Evolutionary conservation across 805 yeast genomes (phyloP), one percentile per base, ranked within the genome.

Genomic region (Torulaspora maleeae): DNA sequence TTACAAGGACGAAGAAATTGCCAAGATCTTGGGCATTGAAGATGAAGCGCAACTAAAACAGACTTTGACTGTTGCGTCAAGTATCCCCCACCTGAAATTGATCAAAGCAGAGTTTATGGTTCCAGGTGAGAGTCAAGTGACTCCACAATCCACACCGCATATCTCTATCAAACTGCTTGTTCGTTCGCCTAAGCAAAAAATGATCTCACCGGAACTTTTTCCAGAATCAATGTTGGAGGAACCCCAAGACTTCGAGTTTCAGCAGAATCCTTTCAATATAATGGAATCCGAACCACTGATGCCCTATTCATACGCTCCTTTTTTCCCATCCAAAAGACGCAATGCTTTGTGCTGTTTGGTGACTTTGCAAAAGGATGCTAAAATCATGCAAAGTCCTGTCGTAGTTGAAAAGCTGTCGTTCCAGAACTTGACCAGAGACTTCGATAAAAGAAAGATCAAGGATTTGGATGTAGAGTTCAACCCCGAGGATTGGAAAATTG

Each of bases 41-140:
- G 77, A 76, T 59, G 53, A 69, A 20, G 46, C 55, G 1, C 65
- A 78, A 50, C 63, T 84, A 44, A 61, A 73, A 19, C 69, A 69
- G 24, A 74, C 85, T 1, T 60, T 81, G 40, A 63, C 67, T 3
- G 74, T 80, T 47, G 95, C 90, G 1, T 61, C 76, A 2, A 70
- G 74, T 27, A 77, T 89, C 27, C 96, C 97, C 35, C 66, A 72
- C 37, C 65, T 90, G 40, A 79, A 83, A 56, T 69, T 89, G 12
- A 52, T 89, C 24, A 78, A 77, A 41, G 82, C 95, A 35, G 79
- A 77, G 47, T 88, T 88, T 68, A 75, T 76, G 51, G 96, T 91
- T 35, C 91, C 96, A 3, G 98, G 98, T 27, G 97, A 90, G 70
- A 70, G 70, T 25, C 52, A 48, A 16, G 80, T 86, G 24, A 79